Evolutionary conservation across 1,139 yeast genomes (phyloP).

Genomic region (Zygosaccharomyces sapae): DNA sequence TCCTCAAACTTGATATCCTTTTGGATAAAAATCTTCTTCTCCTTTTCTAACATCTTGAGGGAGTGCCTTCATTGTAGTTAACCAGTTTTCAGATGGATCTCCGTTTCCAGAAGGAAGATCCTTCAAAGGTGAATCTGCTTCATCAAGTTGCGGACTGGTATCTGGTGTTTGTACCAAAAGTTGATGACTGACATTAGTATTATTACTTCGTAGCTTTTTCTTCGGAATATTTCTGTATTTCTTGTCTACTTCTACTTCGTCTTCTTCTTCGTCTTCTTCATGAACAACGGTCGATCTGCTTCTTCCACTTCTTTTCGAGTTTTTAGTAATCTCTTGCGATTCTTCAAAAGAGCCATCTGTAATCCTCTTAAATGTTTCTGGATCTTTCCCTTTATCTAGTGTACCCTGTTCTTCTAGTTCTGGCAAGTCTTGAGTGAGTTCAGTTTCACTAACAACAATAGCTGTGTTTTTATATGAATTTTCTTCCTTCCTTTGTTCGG

Average conservation of each 20-base stretch:
- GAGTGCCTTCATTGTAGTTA: not conserved
- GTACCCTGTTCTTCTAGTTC: conserved; percentile 25
- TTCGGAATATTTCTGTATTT: conserved; percentile 1
- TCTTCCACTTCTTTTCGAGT: conserved; percentile 3
- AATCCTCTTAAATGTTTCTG: not conserved
- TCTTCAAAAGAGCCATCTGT: too few species aligned
- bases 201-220: conserved; percentile 5
- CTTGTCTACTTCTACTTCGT: conserved; percentile 2
- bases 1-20: conserved; percentile 32
- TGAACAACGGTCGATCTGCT: not conserved
- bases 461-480: conserved; percentile 10
- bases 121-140: not conserved
- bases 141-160: not conserved
- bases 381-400: conserved; percentile 8
- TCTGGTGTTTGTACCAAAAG: not conserved
- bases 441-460: conserved; percentile 27
- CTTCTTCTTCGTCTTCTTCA: conserved; percentile 5
- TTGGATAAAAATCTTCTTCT: conserved; percentile 22
- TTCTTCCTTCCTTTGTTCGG: not conserved
- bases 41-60: conserved; percentile 16
- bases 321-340: conserved; percentile 2
- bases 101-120: not conserved
- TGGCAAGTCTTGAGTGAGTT: conserved; percentile 33
- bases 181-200: not conserved
- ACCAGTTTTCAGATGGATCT: not conserved